Evolutionary conservation across 331 rosid genomes (phyloP), one percentile per base, ranked within the genome.

Genomic region (Malus hybrid): DNA sequence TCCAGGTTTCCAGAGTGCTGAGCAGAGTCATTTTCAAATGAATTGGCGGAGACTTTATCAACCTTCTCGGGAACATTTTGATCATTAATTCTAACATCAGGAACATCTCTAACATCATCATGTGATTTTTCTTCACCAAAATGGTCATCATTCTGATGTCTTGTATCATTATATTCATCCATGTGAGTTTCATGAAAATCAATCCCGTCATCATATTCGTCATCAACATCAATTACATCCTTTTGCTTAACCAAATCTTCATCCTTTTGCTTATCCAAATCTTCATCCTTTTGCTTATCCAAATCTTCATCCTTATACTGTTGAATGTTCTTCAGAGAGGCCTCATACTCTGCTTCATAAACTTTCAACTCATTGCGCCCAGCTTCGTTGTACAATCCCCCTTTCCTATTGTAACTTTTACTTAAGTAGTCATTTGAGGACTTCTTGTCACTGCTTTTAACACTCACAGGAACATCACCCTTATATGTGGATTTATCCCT

Each of bases 321-420:
- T 65, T 79, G 79, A 55, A 62, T 73, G 80, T 76, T 86, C 80
- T 86, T 85, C 80, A 93, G 72, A 42, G 98, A 91, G 60, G 97
- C 98, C 90, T 93, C 96, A 32, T 91, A 93, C 77, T 91, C 90
- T 27, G 90, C 96, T 81, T 93, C 98, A 34, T 91, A 93, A 73
- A 80, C 85, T 84, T 88, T 91, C 89, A 93, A 79, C 82, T 93
- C 98, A 77, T 90, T 85, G 31, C 98, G 98, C 20, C 98, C 98
- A 57, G 96, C 98, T 84, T 93, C 98, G 72, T 91, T 93, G 83
- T 93, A 93, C 82, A 93, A 86, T 70, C 96, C 98, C 76, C 90
- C 90, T 79, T 68, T 89, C 79, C 82, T 83, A 60, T 75, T 83
- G 6, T 79, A 80, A 82, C 71, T 82, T 46, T 65, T 81, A 31